Conservation (phyloP, 2,329 filamentous ascomycete species). For the Neofusicoccum kwambonambiense region DNA sequence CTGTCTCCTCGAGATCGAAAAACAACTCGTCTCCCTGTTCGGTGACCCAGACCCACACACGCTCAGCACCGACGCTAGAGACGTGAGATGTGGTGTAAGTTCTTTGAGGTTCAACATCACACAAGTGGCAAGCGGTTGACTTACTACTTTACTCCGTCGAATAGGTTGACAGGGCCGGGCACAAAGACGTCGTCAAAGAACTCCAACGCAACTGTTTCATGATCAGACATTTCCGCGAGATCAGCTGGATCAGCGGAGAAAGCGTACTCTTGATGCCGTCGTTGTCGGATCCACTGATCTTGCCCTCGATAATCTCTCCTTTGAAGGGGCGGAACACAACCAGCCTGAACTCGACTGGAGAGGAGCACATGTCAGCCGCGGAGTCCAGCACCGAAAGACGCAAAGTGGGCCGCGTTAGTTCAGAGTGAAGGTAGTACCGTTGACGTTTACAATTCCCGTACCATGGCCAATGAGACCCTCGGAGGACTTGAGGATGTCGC, state of each 20-base stretch:
- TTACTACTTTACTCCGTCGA: constrained; percentile 62
- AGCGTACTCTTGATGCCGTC: constrained; percentile 68
- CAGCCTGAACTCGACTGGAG: constrained; percentile 81
- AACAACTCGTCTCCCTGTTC: constrained; percentile 72
- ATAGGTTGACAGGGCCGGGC: constrained; percentile 43
- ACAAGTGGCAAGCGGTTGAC: constrained; percentile 30
- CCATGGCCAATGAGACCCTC: constrained; percentile 94
- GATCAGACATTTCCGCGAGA: neutral
- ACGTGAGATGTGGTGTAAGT: constrained; percentile 4
- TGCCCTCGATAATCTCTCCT: constrained; percentile 83
- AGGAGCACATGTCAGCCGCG: neutral
- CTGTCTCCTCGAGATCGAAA: constrained; percentile 87
- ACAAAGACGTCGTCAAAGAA: constrained; percentile 95
- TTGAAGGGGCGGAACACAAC: constrained; percentile 96
- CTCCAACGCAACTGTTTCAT: constrained; percentile 67
- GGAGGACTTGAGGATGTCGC: constrained; percentile 83
- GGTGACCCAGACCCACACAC: constrained; percentile 81
- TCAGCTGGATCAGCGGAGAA: neutral
- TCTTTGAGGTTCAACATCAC: neutral
- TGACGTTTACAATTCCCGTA: constrained; percentile 88
- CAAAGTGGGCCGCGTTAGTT: neutral
- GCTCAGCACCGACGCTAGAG: constrained; percentile 67
- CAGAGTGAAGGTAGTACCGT: constrained; percentile 58
- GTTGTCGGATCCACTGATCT: constrained; percentile 72
- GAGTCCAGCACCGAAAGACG: neutral